Percentiles rank a stretch among this genome's conserved stretches.
phyloP scores from a whole-genome alignment of 441 rosid species.

The Dalechampia spathulata region DNA sequence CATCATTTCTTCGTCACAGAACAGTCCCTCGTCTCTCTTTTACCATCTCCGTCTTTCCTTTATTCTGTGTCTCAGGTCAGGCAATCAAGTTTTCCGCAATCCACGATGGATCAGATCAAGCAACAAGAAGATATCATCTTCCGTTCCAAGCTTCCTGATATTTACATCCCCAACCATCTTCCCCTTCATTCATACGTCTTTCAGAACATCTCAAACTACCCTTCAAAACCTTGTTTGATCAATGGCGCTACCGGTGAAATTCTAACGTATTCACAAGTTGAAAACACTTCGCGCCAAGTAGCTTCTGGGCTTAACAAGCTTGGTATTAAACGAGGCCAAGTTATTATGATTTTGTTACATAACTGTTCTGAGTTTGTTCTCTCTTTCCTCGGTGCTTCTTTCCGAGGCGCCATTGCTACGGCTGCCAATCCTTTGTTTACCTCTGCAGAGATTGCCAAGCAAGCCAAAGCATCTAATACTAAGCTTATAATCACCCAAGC shows the following conservation, averaged over 20 bases:
- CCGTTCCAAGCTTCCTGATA: constrained; percentile 58
- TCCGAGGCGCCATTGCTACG: constrained; percentile 43
- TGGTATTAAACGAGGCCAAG: constrained; percentile 49
- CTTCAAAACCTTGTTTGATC: constrained; percentile 50
- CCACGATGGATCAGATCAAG: constrained; percentile 24
- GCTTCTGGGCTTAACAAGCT: constrained; percentile 47
- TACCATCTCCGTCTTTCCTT: neutral
- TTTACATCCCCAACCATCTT: constrained; percentile 52
- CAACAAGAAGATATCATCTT: constrained; percentile 31
- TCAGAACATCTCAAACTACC: constrained; percentile 36
- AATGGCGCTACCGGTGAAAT: constrained; percentile 40
- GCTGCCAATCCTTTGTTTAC: constrained; percentile 64
- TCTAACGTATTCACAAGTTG: constrained; percentile 38
- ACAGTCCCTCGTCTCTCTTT: constrained; percentile 3
- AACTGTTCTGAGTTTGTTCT: constrained; percentile 50
- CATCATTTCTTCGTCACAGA: neutral
- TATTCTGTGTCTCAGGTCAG: neutral
- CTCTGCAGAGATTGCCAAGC: constrained; percentile 53
- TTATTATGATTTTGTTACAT: constrained; percentile 56
- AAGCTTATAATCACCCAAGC: constrained; percentile 52
- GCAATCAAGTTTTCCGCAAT: neutral
- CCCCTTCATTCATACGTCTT: constrained; percentile 51
- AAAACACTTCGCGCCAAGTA: constrained; percentile 39
- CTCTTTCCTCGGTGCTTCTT: constrained; percentile 52
- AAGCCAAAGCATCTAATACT: constrained; percentile 31